Evolutionary conservation across 306 rosid species (phyloP).

Genomic region (Gillenia trifoliata): DNA sequence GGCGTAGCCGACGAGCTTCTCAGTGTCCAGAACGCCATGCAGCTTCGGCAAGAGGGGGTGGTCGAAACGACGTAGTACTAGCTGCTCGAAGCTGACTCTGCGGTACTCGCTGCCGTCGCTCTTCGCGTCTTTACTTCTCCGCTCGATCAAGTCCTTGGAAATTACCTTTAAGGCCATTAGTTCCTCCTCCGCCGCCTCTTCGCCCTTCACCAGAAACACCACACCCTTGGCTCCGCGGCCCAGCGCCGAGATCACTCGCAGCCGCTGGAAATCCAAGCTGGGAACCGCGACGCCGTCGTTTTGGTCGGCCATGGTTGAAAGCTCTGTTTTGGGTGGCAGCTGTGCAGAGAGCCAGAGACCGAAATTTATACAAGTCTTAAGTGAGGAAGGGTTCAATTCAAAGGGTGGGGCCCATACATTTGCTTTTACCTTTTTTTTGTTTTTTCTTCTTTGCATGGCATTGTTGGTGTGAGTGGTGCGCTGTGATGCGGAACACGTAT

Average conservation of each 20-base stretch:
- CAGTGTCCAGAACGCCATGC: constrained; percentile 56
- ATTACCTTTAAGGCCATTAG: constrained; percentile 67
- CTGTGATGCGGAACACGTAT: background rate
- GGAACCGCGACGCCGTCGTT: background rate
- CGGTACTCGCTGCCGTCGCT: constrained; percentile 29
- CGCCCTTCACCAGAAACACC: constrained; percentile 51
- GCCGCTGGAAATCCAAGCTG: constrained; percentile 35
- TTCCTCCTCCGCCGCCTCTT: constrained; percentile 6
- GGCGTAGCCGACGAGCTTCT: constrained; percentile 52
- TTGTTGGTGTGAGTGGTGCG: background rate
- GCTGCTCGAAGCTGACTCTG: constrained; percentile 69
- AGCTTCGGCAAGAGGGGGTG: constrained; percentile 70
- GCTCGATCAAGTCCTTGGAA: constrained; percentile 51
- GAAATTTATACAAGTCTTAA: constrained; percentile 14
- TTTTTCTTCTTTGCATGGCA: background rate
- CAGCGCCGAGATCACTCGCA: constrained; percentile 55
- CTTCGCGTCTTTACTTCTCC: constrained; percentile 24
- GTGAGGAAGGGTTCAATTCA: constrained; percentile 6
- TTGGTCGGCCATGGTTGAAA: constrained; percentile 27
- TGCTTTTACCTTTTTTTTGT: no score
- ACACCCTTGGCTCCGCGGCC: constrained; percentile 99
- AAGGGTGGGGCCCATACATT: background rate
- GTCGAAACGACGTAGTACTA: constrained; percentile 48
- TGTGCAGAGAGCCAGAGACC: background rate
- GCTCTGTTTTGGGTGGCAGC: background rate